These are phyloP conservation scores for Oryza officinalis DNA, from an alignment of 176 grass and related monocot genomes.

Conservation along the genomic window DNA sequence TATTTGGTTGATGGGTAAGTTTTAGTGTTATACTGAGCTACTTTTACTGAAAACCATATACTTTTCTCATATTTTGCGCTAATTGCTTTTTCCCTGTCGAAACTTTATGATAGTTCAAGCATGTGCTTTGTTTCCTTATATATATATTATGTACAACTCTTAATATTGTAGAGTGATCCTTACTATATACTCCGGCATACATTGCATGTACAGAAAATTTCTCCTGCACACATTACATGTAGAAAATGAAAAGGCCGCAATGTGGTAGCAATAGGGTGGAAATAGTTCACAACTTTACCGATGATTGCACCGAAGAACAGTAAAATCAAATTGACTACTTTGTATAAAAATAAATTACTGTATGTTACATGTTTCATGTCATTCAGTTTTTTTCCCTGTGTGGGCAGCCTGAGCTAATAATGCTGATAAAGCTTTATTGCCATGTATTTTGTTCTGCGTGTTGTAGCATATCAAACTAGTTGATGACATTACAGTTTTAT, in stretches of 20 bases:
- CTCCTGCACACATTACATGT: background rate
- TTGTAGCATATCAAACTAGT: constrained; percentile 5
- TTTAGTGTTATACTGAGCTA: background rate
- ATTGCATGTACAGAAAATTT: background rate
- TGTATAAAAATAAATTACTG: constrained; percentile 4
- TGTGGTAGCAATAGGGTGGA: background rate
- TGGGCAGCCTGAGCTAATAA: background rate
- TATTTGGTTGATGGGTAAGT: constrained; percentile 78
- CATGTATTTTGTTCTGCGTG: background rate
- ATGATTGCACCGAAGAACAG: background rate
- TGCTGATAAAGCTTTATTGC: background rate
- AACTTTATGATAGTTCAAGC: background rate
- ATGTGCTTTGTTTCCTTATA: background rate
- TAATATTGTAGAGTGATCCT: background rate
- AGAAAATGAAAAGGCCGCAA: background rate
- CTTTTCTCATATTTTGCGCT: constrained; percentile 13
- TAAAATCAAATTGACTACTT: background rate
- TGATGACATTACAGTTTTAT: constrained; percentile 16
- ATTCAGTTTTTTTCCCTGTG: background rate
- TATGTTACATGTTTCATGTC: background rate
- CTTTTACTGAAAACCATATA: background rate
- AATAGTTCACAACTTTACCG: background rate
- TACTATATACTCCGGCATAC: background rate
- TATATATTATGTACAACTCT: background rate
- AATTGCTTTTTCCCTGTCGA: background rate